Percentiles rank a stretch among this genome's conserved stretches.
phyloP scores from a whole-genome alignment of 805 yeast species.

The Spathaspora passalidarum region DNA sequence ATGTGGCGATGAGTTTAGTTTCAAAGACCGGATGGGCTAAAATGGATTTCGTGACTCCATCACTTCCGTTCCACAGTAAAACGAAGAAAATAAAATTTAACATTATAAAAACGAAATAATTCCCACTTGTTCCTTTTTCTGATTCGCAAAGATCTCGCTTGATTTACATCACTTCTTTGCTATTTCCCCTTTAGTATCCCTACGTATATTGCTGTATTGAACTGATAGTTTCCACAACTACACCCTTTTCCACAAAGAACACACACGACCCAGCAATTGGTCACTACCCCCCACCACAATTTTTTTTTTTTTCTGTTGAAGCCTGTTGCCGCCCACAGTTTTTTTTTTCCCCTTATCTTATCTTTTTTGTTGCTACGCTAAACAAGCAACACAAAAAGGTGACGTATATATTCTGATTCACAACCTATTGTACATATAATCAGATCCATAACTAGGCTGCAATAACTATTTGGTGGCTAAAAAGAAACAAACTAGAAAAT shows the following conservation, averaged over 20 bases:
- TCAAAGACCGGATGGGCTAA: too few species aligned
- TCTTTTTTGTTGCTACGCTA: not conserved
- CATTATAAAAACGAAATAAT: not conserved
- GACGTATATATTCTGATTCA: not conserved
- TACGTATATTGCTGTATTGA: not conserved
- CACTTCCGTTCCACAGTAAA: not conserved
- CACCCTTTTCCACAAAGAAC: too few species aligned
- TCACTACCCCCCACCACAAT: not conserved
- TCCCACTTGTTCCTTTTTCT: not conserved
- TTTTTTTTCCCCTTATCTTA: not conserved
- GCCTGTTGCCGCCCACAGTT: not conserved
- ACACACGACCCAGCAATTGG: too few species aligned
- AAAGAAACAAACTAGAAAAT: not conserved
- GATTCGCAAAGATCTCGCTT: not conserved
- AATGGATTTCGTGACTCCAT: not conserved
- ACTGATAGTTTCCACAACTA: too few species aligned
- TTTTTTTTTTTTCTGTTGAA: not conserved
- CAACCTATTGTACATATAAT: not conserved
- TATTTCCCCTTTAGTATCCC: not conserved
- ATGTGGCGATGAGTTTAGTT: too few species aligned
- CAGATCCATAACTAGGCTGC: not conserved
- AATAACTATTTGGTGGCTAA: not conserved
- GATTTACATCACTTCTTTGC: not conserved
- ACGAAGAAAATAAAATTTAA: not conserved
- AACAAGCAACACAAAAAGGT: not conserved